These are phyloP conservation scores for Lolium rigidum DNA, from an alignment of 176 grass and related monocot genomes.

Conservation along the genomic window DNA sequence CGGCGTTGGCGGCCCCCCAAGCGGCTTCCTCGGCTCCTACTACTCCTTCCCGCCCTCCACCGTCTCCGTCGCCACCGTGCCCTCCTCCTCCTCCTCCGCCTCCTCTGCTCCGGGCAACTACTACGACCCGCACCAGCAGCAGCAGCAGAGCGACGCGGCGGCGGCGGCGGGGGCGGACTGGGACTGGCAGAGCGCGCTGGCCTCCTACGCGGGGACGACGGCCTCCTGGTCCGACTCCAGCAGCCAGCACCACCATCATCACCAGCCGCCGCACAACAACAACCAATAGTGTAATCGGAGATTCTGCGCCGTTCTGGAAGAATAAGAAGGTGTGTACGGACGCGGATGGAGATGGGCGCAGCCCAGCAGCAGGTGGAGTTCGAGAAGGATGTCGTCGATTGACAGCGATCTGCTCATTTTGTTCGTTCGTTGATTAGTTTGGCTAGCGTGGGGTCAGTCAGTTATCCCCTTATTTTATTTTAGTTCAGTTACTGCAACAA, in stretches of 20 bases:
- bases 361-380: background rate
- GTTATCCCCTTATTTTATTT: background rate
- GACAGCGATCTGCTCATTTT: conserved; percentile 22
- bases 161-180: conserved; percentile 25
- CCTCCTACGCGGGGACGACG: background rate
- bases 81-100: conserved; percentile 49
- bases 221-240: conserved; percentile 43
- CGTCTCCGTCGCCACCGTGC: conserved; percentile 54
- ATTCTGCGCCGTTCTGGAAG: conserved; percentile 31
- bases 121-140: conserved; percentile 43
- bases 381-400: conserved; percentile 8
- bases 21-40: conserved; percentile 47
- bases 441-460: background rate
- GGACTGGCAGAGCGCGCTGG: conserved; percentile 52
- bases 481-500: background rate
- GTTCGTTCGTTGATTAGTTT: conserved; percentile 51
- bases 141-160: conserved; percentile 31
- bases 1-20: conserved; percentile 3
- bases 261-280: conserved; percentile 40
- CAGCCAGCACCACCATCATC: conserved; percentile 27
- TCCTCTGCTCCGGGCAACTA: conserved; percentile 49
- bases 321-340: conserved; percentile 40
- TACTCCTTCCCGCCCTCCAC: conserved; percentile 56
- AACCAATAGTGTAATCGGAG: conserved; percentile 12
- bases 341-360: conserved; percentile 15